These are phyloP conservation scores for Gnomoniopsis sp. DNA, from an alignment of 2,329 filamentous ascomycete species.

Conservation along the genomic window DNA sequence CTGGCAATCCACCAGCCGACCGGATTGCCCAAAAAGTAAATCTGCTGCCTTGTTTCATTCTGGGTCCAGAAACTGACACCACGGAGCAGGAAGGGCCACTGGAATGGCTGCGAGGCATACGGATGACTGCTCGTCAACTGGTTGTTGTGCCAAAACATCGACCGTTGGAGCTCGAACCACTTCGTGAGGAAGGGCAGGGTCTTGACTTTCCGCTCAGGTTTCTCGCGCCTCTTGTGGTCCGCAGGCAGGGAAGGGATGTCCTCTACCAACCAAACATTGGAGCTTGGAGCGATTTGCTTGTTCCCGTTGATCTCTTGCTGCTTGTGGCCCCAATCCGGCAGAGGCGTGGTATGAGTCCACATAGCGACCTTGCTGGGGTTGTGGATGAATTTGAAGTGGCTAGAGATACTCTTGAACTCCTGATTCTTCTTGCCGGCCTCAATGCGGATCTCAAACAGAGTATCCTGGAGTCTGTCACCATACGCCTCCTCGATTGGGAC, in stretches of 20 bases:
- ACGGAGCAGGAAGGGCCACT: conserved; percentile 95
- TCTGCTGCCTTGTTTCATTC: conserved; percentile 90
- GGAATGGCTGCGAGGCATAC: conserved; percentile 90
- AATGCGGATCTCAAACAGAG: conserved; percentile 86
- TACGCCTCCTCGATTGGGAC: conserved; percentile 69
- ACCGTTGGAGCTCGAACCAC: conserved; percentile 92
- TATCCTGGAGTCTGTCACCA: conserved; percentile 77
- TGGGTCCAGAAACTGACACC: conserved; percentile 99
- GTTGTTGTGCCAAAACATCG: conserved; percentile 99
- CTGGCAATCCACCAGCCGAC: conserved; percentile 96
- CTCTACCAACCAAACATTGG: conserved; percentile 93
- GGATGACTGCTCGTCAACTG: conserved; percentile 95
- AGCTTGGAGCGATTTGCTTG: conserved; percentile 86
- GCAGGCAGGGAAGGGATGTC: conserved; percentile 76
- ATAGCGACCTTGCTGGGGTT: conserved; percentile 94
- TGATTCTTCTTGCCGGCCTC: conserved; percentile 78
- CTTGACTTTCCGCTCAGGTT: conserved; percentile 77
- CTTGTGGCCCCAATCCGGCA: conserved; percentile 97
- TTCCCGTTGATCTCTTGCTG: conserved; percentile 99
- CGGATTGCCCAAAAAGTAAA: conserved; percentile 97
- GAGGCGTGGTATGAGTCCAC: conserved; percentile 94
- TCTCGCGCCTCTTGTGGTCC: conserved; percentile 70
- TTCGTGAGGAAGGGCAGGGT: conserved; percentile 84
- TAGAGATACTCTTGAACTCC: conserved; percentile 85
- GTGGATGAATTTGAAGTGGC: conserved; percentile 95